Evolutionary conservation across 2,329 filamentous ascomycete genomes (phyloP).

Genomic region (Pochonia chlamydosporia): DNA sequence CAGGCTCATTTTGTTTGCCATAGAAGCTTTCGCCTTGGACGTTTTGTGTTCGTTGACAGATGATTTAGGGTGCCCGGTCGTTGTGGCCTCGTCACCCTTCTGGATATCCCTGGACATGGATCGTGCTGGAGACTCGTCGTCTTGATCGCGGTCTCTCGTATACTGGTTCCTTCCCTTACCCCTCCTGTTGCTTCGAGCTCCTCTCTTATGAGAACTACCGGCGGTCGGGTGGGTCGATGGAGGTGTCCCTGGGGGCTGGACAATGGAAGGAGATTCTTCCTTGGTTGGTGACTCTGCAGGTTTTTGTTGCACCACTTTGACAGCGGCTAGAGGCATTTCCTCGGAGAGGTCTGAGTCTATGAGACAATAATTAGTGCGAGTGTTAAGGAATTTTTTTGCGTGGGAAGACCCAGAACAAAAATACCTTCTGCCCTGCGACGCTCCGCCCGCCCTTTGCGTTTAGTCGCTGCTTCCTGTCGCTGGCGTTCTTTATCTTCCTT

Average conservation of each 20-base stretch:
- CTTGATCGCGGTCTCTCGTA: conserved; percentile 64
- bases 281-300: conserved; percentile 21
- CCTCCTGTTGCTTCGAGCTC: conserved; percentile 56
- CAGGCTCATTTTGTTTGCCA: conserved; percentile 70
- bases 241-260: conserved; percentile 32
- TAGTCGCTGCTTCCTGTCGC: conserved; percentile 67
- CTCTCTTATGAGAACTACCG: conserved; percentile 51
- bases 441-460: conserved; percentile 77
- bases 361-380: not conserved
- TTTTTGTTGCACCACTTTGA: conserved; percentile 21
- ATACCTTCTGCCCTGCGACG: conserved; percentile 75
- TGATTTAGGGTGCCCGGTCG: conserved; percentile 27
- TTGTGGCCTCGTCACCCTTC: conserved; percentile 29
- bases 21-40: conserved; percentile 44
- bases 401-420: conserved; percentile 11
- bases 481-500: conserved; percentile 71
- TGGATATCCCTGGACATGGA: conserved; percentile 46
- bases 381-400: not conserved
- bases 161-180: conserved; percentile 76
- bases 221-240: conserved; percentile 39
- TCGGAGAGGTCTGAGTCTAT: conserved; percentile 68
- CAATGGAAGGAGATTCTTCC: conserved; percentile 22
- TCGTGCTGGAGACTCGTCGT: conserved; percentile 51
- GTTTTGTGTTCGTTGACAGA: conserved; percentile 42
- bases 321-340: conserved; percentile 50